Evolutionary conservation across 805 yeast species (phyloP).

Genomic region (Teunomyces atbi): DNA sequence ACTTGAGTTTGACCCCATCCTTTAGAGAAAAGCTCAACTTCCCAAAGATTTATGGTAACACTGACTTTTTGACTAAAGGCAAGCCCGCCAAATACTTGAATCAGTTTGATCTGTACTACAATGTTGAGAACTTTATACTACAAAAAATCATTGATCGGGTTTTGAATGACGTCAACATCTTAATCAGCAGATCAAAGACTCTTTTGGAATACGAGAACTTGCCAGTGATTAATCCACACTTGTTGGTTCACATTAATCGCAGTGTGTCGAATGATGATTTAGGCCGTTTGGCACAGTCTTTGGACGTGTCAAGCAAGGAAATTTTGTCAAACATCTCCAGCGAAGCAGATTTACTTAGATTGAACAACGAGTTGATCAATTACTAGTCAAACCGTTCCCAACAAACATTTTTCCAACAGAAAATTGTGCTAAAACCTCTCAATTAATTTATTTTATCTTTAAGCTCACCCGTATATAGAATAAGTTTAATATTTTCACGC

Average conservation of each 20-base stretch:
- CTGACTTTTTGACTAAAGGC: conserved; percentile 42
- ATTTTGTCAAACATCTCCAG: conserved; percentile 12
- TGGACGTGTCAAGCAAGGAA: conserved; percentile 21
- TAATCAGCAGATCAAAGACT: conserved; percentile 62
- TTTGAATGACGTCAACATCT: conserved; percentile 49
- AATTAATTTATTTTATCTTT: conserved; percentile 3
- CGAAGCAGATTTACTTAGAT: conserved; percentile 23
- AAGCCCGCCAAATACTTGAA: conserved; percentile 42
- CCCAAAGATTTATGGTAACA: conserved; percentile 52
- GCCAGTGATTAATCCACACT: conserved; percentile 47
- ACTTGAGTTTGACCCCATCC: conserved; percentile 54
- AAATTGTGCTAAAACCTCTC: background rate
- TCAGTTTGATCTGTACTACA: conserved; percentile 42
- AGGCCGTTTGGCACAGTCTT: conserved; percentile 19
- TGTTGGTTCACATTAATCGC: conserved; percentile 30
- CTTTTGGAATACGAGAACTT: conserved; percentile 72
- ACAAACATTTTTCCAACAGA: background rate
- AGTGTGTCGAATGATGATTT: conserved; percentile 30
- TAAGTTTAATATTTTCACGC: conserved; percentile 1
- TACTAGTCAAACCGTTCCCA: background rate
- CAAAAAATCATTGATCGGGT: conserved; percentile 64
- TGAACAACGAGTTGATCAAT: conserved; percentile 15
- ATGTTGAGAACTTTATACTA: conserved; percentile 58
- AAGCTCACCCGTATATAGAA: background rate
- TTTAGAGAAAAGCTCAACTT: conserved; percentile 44